Evolutionary conservation across 768 basidiomycete genomes (phyloP), one percentile per base, ranked within the genome.

Genomic region (Auriculariales sp.): DNA sequence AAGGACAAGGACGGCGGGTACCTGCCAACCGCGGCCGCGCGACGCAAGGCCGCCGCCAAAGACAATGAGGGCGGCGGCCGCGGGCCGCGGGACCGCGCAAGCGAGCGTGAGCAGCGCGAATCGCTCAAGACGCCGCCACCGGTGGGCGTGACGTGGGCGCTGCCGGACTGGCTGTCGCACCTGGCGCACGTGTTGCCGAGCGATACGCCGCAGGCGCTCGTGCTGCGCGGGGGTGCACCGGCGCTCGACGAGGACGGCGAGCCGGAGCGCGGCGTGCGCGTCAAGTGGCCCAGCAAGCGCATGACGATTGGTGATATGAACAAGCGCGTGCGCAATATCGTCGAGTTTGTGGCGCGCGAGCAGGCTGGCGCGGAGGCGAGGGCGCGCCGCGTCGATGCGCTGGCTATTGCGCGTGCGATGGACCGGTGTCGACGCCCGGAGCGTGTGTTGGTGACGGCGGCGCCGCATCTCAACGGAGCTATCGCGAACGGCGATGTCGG

Each of bases 231-330:
- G 52, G 34, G 47, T 66, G 65, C 42, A 58, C 62, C 14, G 67
- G 63, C 1, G 66, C 73, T 79, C 76, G 47, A 74, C 75, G 48
- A 56, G 71, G n/a, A 50, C 22, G 39, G 39, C 39, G 39, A 44
- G 7, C 70, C 74, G 61, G 82, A 89, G 60, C 71, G 86, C 44
- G 85, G 85, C 7, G 84, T 88, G 12, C 83, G 88, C 63, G 83
- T 95, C 51, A 84, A 88, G 58, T 98, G 89, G 83, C 94, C 93
- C 1, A 79, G 79, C 55, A 92, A 93, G 66, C 75, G 94, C 47
- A 92, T 82, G 77, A 95, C 92, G 56, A 83, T 94, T n/a, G 84
- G 81, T 17, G 94, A 97, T 62, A 94, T 98, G 90, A 87, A 90
- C 64, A 95, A 95, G 67, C 80, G 94, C 24, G 88, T 94, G 22